These are phyloP conservation scores for Rutidosis leptorrhynchoides DNA, from an alignment of 129 eudicot genomes.

Conservation along the genomic window DNA sequence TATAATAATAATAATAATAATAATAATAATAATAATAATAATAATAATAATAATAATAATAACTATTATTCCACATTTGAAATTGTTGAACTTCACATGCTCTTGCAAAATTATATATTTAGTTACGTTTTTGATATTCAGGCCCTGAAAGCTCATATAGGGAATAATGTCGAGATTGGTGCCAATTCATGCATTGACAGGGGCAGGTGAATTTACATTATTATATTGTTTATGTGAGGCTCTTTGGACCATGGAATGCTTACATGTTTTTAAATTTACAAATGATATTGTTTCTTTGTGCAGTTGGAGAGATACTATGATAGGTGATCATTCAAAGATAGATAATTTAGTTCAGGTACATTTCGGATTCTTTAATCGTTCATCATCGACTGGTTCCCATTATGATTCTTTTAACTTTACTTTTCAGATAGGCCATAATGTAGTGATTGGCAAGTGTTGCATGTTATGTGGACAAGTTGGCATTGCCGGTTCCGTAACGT, in stretches of 20 bases:
- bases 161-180: slow-evolving; percentile 89
- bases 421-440: slow-evolving; percentile 89
- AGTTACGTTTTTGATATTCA: slow-evolving; percentile 22
- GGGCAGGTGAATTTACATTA: slow-evolving; percentile 67
- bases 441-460: slow-evolving; percentile 70
- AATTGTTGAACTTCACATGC: neutral
- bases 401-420: slow-evolving; percentile 12
- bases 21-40: too few relatives aligned
- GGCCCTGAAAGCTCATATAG: slow-evolving; percentile 62
- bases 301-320: slow-evolving; percentile 93
- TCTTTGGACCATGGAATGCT: neutral
- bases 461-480: slow-evolving; percentile 96
- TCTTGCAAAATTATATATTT: neutral
- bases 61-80: neutral
- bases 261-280: neutral
- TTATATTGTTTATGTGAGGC: slow-evolving; percentile 14
- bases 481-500: slow-evolving; percentile 92
- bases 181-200: slow-evolving; percentile 93
- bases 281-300: slow-evolving; percentile 18
- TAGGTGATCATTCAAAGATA: slow-evolving; percentile 84
- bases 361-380: slow-evolving; percentile 5
- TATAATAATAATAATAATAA: too few relatives aligned
- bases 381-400: neutral
- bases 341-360: slow-evolving; percentile 89
- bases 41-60: too few relatives aligned